Percentiles rank a stretch among this genome's conserved stretches.
Conservation (phyloP, 108 stramenopile species). For the Parmales sp. region DNA sequence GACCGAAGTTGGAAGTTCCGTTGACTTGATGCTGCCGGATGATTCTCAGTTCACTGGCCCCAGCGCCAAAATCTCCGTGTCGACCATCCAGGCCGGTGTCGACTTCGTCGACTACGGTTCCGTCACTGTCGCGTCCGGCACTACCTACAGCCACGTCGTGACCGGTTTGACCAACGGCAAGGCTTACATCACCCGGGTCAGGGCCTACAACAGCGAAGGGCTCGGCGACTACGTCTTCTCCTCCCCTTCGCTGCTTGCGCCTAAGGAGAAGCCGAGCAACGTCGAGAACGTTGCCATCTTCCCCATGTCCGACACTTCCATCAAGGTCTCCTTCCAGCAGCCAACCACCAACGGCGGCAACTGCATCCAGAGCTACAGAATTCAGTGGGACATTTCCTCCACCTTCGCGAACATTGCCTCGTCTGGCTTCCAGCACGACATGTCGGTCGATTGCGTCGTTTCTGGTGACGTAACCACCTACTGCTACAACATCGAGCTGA, state of each 20-base stretch:
- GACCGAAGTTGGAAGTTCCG: constrained; percentile 25
- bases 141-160: constrained; percentile 5
- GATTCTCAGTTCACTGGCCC: constrained; percentile 57
- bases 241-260: constrained; percentile 35
- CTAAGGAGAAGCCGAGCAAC: constrained; percentile 45
- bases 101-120: constrained; percentile 35
- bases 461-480: constrained; percentile 3
- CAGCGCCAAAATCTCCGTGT: constrained; percentile 47
- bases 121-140: constrained; percentile 12
- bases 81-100: constrained; percentile 38
- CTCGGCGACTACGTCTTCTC: constrained; percentile 29
- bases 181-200: constrained; percentile 40
- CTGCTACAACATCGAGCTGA: constrained; percentile 55
- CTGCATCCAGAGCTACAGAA: constrained; percentile 40
- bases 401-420: constrained; percentile 29
- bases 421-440: constrained; percentile 19
- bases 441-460: constrained; percentile 11
- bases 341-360: constrained; percentile 53
- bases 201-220: constrained; percentile 48
- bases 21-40: constrained; percentile 31
- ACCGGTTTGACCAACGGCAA: constrained; percentile 35
- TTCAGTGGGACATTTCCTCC: constrained; percentile 54
- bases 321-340: constrained; percentile 53
- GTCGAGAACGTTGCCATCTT: constrained; percentile 30
- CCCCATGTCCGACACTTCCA: constrained; percentile 43